Evolutionary conservation across 768 basidiomycete genomes (phyloP), one percentile per base, ranked within the genome.

Genomic region (Rhodosporidiobolus odoratus): DNA sequence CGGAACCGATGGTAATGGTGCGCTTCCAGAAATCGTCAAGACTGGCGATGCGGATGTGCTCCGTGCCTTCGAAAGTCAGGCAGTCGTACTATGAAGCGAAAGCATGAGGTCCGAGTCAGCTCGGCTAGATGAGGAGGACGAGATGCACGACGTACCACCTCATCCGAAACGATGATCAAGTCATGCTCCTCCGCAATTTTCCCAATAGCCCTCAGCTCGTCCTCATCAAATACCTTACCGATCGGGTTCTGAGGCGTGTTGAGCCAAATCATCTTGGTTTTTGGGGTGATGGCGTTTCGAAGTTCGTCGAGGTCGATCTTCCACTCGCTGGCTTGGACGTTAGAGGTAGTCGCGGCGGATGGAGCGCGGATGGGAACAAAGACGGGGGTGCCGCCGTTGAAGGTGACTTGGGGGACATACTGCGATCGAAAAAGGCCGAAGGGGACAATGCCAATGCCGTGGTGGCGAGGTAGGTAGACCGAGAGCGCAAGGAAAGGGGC

Each of bases 21-120:
- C 96, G 87, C 74, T 97, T 91, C 94, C 94, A 98, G 91, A 98
- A 96, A 30, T 92, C 91, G 9, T 93, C 94, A n/a, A 99, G 84
- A 43, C 83, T 91, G 6, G 95, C 94, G 75, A 98, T 89, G 63
- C 95, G 88, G 64, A 93, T 83, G 79, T 99, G 96, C 7, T n/a
- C 27, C 76, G 95, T 88, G 76, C 88, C 88, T 43, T 84, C 91
- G 75, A 88, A 96, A 23, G 93, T 86, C 47, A 99, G 86, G 75
- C 89, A 89, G 77, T 99, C 96, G 80, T 99, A 99, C 90, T 95
- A 60, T n/a, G 37, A 25, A 62, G 59, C 57, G 66, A 65, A 15
- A 58, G 25, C n/a, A 62, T 3, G 32, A 48, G 43, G 64, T 25
- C 57, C 54, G 45, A n/a, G 30, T 47, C 25, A 53, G 13, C n/a